phyloP scores from a whole-genome alignment of 2,329 filamentous ascomycete species.

The Fusarium fujikuroi region DNA sequence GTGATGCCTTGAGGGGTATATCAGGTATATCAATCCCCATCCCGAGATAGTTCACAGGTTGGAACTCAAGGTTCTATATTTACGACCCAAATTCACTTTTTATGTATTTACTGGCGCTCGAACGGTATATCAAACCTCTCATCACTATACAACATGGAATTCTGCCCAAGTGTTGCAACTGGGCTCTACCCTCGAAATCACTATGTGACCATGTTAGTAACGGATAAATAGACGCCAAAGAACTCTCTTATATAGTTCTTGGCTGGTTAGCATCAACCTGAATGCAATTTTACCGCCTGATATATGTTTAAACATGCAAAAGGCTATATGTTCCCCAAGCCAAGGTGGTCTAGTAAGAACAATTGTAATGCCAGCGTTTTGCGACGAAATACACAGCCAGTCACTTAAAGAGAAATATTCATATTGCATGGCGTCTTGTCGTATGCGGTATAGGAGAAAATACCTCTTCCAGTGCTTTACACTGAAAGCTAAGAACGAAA shows the following conservation, averaged over 20 bases:
- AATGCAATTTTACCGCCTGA: not conserved
- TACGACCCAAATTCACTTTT: rapidly evolving
- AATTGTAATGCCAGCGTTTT: not conserved
- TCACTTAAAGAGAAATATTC: not conserved
- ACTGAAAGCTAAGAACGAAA: no score
- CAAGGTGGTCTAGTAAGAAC: no score
- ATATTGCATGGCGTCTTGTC: not conserved
- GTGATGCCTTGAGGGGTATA: no score
- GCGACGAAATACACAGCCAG: not conserved
- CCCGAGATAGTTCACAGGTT: not conserved
- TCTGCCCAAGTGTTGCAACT: not conserved
- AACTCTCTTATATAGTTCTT: not conserved
- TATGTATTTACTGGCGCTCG: rapidly evolving
- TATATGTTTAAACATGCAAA: not conserved
- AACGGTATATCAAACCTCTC: rapidly evolving
- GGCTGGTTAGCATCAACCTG: rapidly evolving
- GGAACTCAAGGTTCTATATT: not conserved
- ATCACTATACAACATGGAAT: not conserved
- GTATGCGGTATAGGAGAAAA: rapidly evolving
- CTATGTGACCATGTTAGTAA: not conserved
- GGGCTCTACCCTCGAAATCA: not conserved
- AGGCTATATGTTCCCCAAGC: no score
- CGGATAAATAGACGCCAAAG: not conserved
- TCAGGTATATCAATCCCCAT: not conserved
- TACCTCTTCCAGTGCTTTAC: no score